phyloP scores from a whole-genome alignment of 108 stramenopile genomes.

The Aurantiochytrium sp. region DNA sequence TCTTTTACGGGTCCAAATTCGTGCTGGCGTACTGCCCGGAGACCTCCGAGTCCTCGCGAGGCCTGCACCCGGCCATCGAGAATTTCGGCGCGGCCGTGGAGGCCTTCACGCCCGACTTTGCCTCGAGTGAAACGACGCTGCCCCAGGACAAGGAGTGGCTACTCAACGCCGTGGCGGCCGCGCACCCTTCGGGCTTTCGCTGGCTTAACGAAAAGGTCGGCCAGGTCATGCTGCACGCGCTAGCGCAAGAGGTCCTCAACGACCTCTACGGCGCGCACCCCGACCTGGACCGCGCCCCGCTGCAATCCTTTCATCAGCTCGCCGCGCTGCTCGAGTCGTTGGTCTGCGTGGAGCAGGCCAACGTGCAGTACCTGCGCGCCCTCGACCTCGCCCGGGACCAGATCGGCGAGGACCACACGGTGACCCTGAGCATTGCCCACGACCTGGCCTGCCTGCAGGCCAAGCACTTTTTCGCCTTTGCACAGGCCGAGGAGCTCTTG shows the following conservation, averaged over 20 bases:
- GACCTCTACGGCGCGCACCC: not conserved
- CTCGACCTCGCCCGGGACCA: constrained; percentile 25
- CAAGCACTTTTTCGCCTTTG: not conserved
- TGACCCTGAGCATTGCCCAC: not conserved
- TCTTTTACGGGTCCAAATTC: not conserved
- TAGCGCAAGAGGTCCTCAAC: not conserved
- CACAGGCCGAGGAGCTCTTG: not conserved
- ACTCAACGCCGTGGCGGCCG: not conserved
- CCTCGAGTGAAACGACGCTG: not conserved
- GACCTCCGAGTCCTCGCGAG: not conserved
- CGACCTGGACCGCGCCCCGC: not conserved
- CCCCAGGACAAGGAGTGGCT: constrained; percentile 24
- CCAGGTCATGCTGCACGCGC: not conserved
- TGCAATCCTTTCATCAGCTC: not conserved
- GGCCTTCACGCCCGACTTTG: constrained; percentile 19
- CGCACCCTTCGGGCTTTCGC: not conserved
- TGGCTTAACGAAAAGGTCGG: constrained; percentile 26
- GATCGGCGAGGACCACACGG: not conserved
- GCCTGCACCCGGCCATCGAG: not conserved
- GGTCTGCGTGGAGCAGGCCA: constrained; percentile 13
- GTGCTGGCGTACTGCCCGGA: not conserved
- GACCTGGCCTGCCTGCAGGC: constrained; percentile 17
- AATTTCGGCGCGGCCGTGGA: not conserved
- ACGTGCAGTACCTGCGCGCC: constrained; percentile 12
- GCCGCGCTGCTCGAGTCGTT: not conserved